Evolutionary conservation across 768 basidiomycete species (phyloP).

Genomic region (Mycena chlorophos): DNA sequence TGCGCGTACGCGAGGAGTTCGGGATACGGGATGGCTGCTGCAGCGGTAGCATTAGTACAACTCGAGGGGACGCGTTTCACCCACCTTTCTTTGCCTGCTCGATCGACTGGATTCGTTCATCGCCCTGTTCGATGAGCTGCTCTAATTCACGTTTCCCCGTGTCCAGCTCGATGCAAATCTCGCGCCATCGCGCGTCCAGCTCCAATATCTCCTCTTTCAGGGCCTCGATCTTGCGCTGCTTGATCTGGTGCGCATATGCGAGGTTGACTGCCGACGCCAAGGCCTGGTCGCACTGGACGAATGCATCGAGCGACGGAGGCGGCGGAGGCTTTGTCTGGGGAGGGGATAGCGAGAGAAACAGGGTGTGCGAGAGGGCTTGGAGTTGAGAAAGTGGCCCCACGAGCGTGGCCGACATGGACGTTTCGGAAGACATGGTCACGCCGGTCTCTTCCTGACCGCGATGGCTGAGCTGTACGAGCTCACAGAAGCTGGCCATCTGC

Average conservation of each 20-base stretch:
- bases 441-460: conserved; percentile 6
- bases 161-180: conserved; percentile 65
- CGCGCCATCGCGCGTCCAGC: conserved; percentile 67
- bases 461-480: conserved; percentile 36
- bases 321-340: conserved; percentile 63
- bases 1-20: conserved; percentile 84
- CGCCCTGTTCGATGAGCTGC: conserved; percentile 71
- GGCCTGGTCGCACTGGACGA: conserved; percentile 61
- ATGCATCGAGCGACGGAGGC: conserved; percentile 56
- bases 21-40: conserved; percentile 80
- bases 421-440: conserved; percentile 16
- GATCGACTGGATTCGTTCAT: conserved; percentile 67
- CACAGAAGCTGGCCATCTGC: conserved; percentile 43
- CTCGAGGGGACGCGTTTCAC: conserved; percentile 15
- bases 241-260: conserved; percentile 71
- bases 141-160: conserved; percentile 69
- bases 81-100: conserved; percentile 71
- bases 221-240: conserved; percentile 71
- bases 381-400: conserved; percentile 62
- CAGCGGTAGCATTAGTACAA: neutral
- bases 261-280: conserved; percentile 67
- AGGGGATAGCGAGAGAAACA: conserved; percentile 75
- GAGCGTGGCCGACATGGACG: conserved; percentile 63
- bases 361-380: conserved; percentile 61
- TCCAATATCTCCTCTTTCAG: conserved; percentile 70